Percentiles rank a stretch among this genome's conserved stretches.
Evolutionary conservation across 139 green algal species (phyloP).

Genomic region (Chlorella sp.): DNA sequence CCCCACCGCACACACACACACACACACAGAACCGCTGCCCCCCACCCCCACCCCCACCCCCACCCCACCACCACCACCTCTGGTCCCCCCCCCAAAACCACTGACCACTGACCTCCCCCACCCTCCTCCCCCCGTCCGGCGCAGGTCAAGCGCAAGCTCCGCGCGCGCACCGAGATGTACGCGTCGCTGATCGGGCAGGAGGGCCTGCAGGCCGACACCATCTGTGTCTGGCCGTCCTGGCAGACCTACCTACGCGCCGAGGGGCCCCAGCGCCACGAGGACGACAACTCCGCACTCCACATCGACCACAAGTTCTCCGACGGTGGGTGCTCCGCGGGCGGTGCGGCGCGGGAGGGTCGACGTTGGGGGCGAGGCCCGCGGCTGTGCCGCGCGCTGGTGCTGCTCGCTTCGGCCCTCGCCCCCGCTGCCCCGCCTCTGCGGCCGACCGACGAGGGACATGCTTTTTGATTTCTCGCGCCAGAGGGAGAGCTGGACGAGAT

Average conservation of each 20-base stretch:
- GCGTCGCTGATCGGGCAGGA: constrained; percentile 26
- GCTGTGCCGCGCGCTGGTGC: not conserved
- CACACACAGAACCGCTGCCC: too few species aligned
- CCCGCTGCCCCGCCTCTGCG: not conserved
- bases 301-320: constrained; percentile 27
- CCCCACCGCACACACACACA: too few species aligned
- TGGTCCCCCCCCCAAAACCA: not conserved
- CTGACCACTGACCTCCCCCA: not conserved
- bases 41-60: too few species aligned
- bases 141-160: too few species aligned
- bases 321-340: not conserved
- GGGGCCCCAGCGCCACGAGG: not conserved
- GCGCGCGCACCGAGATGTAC: constrained; percentile 18
- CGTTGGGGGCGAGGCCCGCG: not conserved
- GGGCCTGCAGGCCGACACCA: constrained; percentile 18
- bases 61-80: too few species aligned
- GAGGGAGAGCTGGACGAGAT: constrained; percentile 33
- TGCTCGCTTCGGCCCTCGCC: not conserved
- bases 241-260: constrained; percentile 7
- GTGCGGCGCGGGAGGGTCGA: not conserved
- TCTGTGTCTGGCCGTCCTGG: constrained; percentile 30
- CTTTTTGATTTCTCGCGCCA: not conserved
- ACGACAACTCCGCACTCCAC: constrained; percentile 24
- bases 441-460: not conserved
- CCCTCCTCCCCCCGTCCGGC: not conserved